These are phyloP conservation scores for Phytophthora multivora DNA, from an alignment of 352 stramenopile species.

Conservation along the genomic window DNA sequence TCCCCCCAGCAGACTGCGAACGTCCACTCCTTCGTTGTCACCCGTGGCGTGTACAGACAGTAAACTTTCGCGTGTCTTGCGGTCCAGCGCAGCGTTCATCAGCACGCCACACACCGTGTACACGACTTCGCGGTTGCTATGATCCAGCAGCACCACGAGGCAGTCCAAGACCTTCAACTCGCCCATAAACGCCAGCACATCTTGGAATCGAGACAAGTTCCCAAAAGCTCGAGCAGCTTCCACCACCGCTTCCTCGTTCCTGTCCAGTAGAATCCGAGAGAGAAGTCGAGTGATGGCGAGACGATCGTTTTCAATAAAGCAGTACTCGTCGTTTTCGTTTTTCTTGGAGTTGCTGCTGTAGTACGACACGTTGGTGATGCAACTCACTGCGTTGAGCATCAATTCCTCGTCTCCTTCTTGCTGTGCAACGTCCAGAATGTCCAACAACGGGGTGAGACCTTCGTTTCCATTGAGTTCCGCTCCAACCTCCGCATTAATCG, in stretches of 20 bases:
- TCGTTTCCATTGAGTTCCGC: conserved; percentile 41
- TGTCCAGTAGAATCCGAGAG: conserved; percentile 59
- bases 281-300: conserved; percentile 46
- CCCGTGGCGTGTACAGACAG: conserved; percentile 33
- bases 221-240: conserved; percentile 86
- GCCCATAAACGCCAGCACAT: conserved; percentile 61
- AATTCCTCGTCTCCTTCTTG: conserved; percentile 71
- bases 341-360: conserved; percentile 29
- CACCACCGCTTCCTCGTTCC: conserved; percentile 84
- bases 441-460: conserved; percentile 43
- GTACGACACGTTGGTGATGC: conserved; percentile 90
- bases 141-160: conserved; percentile 77
- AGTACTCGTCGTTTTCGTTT: conserved; percentile 1
- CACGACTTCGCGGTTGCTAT: conserved; percentile 81
- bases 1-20: conserved; percentile 45
- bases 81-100: conserved; percentile 83
- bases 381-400: conserved; percentile 88
- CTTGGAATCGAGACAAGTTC: conserved; percentile 81
- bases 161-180: conserved; percentile 67
- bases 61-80: conserved; percentile 36
- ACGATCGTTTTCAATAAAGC: conserved; percentile 55
- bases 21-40: conserved; percentile 36
- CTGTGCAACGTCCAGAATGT: conserved; percentile 48
- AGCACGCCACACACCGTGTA: conserved; percentile 81
- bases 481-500: conserved; percentile 76